These are phyloP conservation scores for Talaromyces funiculosus DNA, from an alignment of 2,329 filamentous ascomycete species.

Conservation along the genomic window DNA sequence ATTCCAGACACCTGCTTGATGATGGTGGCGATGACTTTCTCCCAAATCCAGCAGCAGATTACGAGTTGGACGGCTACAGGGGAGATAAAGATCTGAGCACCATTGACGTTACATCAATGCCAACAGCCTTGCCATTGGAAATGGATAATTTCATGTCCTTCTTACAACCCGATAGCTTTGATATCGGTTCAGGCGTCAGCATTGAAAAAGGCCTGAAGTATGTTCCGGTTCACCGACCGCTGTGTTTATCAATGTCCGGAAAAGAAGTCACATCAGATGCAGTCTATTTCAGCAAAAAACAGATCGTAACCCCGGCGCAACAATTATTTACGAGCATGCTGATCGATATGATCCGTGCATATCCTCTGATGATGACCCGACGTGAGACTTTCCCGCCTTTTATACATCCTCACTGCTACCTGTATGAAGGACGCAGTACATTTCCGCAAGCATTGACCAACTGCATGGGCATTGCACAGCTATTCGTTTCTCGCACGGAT, in stretches of 20 bases:
- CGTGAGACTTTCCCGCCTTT: constrained; percentile 13
- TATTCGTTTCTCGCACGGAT: constrained; percentile 5
- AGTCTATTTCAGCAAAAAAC: background rate
- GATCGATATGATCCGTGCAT: constrained; percentile 12
- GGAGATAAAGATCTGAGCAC: background rate
- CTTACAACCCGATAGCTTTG: background rate
- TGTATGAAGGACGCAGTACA: background rate
- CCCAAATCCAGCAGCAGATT: background rate
- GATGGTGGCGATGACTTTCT: background rate
- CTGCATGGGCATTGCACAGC: constrained; percentile 12
- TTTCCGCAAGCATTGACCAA: constrained; percentile 8
- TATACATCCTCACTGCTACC: constrained; percentile 8
- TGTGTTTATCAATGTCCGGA: background rate
- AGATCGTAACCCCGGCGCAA: background rate
- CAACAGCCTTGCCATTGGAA: background rate
- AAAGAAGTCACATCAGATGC: background rate
- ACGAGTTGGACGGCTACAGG: background rate
- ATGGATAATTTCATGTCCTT: background rate
- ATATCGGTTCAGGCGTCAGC: background rate
- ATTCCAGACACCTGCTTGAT: background rate
- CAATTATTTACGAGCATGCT: constrained; percentile 11
- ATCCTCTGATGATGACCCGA: constrained; percentile 13
- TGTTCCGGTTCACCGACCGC: background rate
- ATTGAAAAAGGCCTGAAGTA: background rate
- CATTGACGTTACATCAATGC: background rate